These are phyloP conservation scores for Ascobolus immersus DNA, from an alignment of 495 filamentous ascomycete genomes.

Conservation along the genomic window DNA sequence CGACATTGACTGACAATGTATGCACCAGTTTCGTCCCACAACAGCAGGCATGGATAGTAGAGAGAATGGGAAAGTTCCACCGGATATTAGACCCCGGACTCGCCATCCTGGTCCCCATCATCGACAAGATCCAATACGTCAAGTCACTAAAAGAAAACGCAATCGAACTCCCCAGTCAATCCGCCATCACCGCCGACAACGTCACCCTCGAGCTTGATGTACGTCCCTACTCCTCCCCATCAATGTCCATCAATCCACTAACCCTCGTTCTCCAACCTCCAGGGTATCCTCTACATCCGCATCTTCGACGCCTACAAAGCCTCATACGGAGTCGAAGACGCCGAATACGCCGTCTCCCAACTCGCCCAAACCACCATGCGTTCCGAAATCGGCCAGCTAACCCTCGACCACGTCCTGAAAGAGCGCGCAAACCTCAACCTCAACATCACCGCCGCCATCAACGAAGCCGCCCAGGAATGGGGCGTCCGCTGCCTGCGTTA, in stretches of 20 bases:
- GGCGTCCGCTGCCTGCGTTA: slow-evolving; percentile 88
- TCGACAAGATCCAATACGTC: slow-evolving; percentile 93
- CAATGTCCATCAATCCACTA: not conserved
- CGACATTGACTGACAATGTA: not conserved
- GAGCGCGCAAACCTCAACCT: slow-evolving; percentile 85
- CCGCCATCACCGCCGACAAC: slow-evolving; percentile 93
- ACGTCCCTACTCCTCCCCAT: not conserved
- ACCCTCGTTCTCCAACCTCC: not conserved
- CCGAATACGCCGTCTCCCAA: slow-evolving; percentile 94
- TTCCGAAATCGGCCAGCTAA: slow-evolving; percentile 84
- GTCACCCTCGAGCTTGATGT: slow-evolving; percentile 79
- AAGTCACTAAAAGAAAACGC: slow-evolving; percentile 90
- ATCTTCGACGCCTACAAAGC: slow-evolving; percentile 97
- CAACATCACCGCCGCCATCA: slow-evolving; percentile 94
- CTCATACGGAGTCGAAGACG: slow-evolving; percentile 92
- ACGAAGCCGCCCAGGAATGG: slow-evolving; percentile 91
- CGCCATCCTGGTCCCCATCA: slow-evolving; percentile 64
- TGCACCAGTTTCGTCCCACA: slow-evolving; percentile 60
- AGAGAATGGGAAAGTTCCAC: slow-evolving; percentile 94
- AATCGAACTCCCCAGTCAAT: slow-evolving; percentile 87
- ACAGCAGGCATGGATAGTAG: slow-evolving; percentile 97
- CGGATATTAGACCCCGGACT: slow-evolving; percentile 76
- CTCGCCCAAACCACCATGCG: slow-evolving; percentile 98
- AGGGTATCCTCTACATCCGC: slow-evolving; percentile 72
- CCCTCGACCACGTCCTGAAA: slow-evolving; percentile 89